Evolutionary conservation across 23 red algal species (phyloP), one percentile per base, ranked within the genome.

Genomic region (Gracilariopsis chorda): DNA sequence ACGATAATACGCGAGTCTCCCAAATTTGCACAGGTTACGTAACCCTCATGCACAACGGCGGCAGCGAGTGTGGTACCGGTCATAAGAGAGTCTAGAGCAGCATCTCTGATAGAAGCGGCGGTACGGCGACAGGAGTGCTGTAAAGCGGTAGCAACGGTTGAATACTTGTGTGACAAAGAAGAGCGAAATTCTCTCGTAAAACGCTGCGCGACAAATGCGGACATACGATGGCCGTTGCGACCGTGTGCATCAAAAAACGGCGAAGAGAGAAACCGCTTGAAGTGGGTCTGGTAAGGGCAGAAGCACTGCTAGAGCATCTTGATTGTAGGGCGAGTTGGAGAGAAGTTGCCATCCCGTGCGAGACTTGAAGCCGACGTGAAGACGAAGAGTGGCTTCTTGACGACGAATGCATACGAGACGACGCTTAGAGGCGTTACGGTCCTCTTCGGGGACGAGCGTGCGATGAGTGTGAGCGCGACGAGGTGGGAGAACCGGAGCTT

Each of bases 181-280:
- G 63, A 43, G 25, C 67, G 42, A 23, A 88, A 63, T 8, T 60
- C 34, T 32, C 41, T 32, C 29, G 79, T 69, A 59, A 91, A 45
- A 5, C 48, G 69, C 83, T 92, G 59, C 0, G 67, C 71, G 41
- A 86, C 78, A 53, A 83, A 91, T 3, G 83, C 67, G n/a, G 94
- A 90, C 42, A 88, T 77, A n/a, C 62, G 51, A 25, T 82, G 85
- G 32, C 94, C 94, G 61, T 78, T 43, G 34, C 55, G 71, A 9
- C 94, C 94, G 61, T 96, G 94, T 20, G 85, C 94, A 68, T 96
- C 94, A 59, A 96, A n/a, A 96, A 21, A 96, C 94, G 12, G 73
- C 94, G 42, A 83, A 83, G 4, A 83, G 51, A 35, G 78, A 83
- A n/a, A 63, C 53, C 12, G 53, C 34, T 5, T 59, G 53, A 16